Evolutionary conservation across 306 rosid genomes (phyloP).

Genomic region (Malus domestica): ASM211411v1 NC_041800.1:31582733-31583232

Average conservation of each 20-base stretch:
- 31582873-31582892: constrained; percentile 19
- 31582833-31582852: constrained; percentile 23
- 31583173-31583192: constrained; percentile 34
- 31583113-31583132: constrained; percentile 40
- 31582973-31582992: constrained; percentile 31
- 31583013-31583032: constrained; percentile 56
- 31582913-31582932: constrained; percentile 12
- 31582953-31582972: constrained; percentile 33
- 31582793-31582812: constrained; percentile 20
- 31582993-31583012: constrained; percentile 60
- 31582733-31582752: constrained; percentile 11
- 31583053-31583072: constrained; percentile 57
- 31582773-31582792: constrained; percentile 25
- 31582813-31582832: constrained; percentile 16
- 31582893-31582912: constrained; percentile 26
- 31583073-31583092: constrained; percentile 58
- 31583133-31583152: constrained; percentile 36
- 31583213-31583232: no score
- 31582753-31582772: constrained; percentile 20
- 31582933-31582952: constrained; percentile 1
- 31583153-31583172: constrained; percentile 10
- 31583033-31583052: constrained; percentile 48
- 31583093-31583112: constrained; percentile 61
- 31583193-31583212: background rate
- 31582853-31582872: constrained; percentile 14